Conservation (phyloP, 805 yeast species). For the Wickerhamiella lipophila region DNA sequence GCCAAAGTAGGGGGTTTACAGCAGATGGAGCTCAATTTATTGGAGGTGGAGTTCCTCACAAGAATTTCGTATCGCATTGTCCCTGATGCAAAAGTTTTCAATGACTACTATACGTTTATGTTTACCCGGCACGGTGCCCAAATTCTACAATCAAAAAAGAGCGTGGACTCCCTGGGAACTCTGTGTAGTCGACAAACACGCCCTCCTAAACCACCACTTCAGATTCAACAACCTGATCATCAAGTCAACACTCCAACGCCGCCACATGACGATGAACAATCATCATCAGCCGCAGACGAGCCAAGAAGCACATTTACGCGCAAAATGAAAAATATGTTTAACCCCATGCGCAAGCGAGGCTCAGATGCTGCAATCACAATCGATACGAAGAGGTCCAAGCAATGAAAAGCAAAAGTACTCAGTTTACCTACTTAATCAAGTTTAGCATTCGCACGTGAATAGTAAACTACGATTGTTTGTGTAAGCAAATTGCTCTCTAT, state of each 20-base stretch:
- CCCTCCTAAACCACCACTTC: not conserved
- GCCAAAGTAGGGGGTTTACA: conserved; percentile 81
- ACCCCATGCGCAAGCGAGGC: conserved; percentile 6
- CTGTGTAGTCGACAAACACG: not conserved
- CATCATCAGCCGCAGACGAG: not conserved
- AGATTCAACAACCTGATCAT: not conserved
- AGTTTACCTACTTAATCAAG: too few relatives aligned
- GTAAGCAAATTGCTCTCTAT: not conserved
- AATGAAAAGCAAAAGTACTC: too few relatives aligned
- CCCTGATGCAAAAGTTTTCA: conserved; percentile 32
- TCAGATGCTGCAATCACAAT: not conserved
- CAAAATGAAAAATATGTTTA: conserved; percentile 3
- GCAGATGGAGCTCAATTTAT: conserved; percentile 59
- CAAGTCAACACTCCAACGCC: not conserved
- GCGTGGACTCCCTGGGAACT: not conserved
- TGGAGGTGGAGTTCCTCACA: conserved; percentile 76
- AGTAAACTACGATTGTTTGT: too few relatives aligned
- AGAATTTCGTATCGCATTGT: conserved; percentile 69
- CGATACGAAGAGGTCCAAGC: conserved; percentile 6
- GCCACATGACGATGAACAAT: not conserved
- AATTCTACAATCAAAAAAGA: not conserved
- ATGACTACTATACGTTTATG: conserved; percentile 28
- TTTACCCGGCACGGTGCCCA: conserved; percentile 19
- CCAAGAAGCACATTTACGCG: conserved; percentile 5
- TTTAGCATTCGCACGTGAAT: too few relatives aligned